These are phyloP conservation scores for Diaporthe sp. DNA, from an alignment of 2,329 filamentous ascomycete genomes.

Conservation along the genomic window DNA sequence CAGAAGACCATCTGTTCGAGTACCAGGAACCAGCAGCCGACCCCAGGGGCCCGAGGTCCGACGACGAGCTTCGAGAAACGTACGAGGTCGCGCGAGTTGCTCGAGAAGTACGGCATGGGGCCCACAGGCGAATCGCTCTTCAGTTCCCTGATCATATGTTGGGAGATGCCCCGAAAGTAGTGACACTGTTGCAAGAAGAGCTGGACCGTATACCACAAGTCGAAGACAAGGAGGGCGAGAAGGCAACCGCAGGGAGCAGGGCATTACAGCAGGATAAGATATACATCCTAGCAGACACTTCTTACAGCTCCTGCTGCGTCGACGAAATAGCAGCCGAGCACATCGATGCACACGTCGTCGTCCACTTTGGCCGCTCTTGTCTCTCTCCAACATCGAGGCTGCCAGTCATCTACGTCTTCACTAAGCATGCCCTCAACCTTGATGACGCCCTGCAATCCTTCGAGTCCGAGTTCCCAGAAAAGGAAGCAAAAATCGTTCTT, in stretches of 20 bases:
- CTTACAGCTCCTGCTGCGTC: conserved; percentile 96
- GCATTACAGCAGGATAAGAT: conserved; percentile 58
- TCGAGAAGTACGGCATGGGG: conserved; percentile 77
- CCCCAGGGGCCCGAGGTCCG: conserved; percentile 51
- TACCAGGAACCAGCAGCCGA: conserved; percentile 57
- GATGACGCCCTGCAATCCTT: conserved; percentile 73
- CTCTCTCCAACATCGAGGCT: conserved; percentile 89
- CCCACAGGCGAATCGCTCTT: conserved; percentile 85
- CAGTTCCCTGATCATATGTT: conserved; percentile 98
- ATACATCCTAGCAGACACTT: conserved; percentile 94
- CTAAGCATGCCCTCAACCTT: conserved; percentile 76
- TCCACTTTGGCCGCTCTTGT: conserved; percentile 95
- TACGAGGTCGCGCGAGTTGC: conserved; percentile 91
- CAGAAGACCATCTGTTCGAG: conserved; percentile 72
- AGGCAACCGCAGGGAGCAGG: not conserved
- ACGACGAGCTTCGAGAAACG: conserved; percentile 79
- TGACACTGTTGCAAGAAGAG: conserved; percentile 68
- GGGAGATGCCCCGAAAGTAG: conserved; percentile 85
- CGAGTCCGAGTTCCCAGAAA: conserved; percentile 76
- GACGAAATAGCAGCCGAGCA: conserved; percentile 98
- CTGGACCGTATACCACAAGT: conserved; percentile 46
- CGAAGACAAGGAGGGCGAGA: not conserved
- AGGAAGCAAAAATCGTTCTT: conserved; percentile 76
- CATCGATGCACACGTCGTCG: conserved; percentile 88
- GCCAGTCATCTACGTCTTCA: conserved; percentile 93